These are phyloP conservation scores for Shiraia sp. DNA, from an alignment of 2,329 filamentous ascomycete genomes.

Conservation along the genomic window DNA sequence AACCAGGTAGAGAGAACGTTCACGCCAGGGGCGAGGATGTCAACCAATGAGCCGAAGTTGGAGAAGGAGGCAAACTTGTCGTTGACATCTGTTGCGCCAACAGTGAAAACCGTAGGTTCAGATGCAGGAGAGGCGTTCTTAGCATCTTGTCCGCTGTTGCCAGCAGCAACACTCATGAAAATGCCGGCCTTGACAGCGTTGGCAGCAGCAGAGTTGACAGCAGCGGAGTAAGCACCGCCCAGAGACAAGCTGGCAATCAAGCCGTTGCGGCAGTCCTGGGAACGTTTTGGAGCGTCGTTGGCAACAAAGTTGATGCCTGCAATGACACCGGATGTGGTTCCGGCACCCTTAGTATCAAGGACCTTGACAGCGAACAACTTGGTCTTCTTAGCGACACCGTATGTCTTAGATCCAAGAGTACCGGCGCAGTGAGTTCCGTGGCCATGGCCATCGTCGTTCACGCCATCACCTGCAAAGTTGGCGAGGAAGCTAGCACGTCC, in stretches of 20 bases:
- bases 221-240: conserved; percentile 24
- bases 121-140: conserved; percentile 31
- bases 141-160: conserved; percentile 28
- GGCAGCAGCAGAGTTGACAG: conserved; percentile 29
- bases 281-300: conserved; percentile 12
- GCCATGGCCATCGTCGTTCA: conserved; percentile 29
- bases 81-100: conserved; percentile 20
- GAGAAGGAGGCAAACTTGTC: conserved; percentile 11
- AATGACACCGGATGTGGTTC: conserved; percentile 29
- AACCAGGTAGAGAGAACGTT: conserved; percentile 48
- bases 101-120: conserved; percentile 36
- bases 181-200: conserved; percentile 26
- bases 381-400: conserved; percentile 39
- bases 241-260: conserved; percentile 14
- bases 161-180: conserved; percentile 32
- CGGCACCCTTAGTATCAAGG: conserved; percentile 26
- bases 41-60: conserved; percentile 28
- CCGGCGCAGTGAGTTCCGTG: conserved; percentile 42
- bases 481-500: conserved; percentile 33
- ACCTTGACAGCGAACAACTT: conserved; percentile 44
- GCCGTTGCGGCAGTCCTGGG: conserved; percentile 5
- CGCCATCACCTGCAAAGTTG: conserved; percentile 28
- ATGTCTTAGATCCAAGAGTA: conserved; percentile 32
- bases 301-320: conserved; percentile 30
- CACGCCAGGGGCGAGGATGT: conserved; percentile 39